Percentiles rank a stretch among this genome's conserved stretches.
phyloP scores from a whole-genome alignment of 1,284 basidiomycete species.

The Fistulinella staudtii region DNA sequence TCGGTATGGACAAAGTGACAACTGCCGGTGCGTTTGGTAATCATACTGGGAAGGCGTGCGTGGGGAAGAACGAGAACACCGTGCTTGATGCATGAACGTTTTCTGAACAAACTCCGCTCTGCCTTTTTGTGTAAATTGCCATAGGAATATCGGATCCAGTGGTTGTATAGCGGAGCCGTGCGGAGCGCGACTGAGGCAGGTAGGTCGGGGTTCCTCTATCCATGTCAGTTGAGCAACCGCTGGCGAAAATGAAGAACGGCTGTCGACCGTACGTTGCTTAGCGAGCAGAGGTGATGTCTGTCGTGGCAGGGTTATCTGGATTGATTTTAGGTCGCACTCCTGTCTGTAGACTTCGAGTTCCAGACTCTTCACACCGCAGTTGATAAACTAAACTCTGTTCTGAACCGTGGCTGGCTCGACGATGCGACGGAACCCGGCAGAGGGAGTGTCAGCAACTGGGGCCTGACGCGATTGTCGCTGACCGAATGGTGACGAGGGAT shows the following conservation, averaged over 20 bases:
- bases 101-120: neutral
- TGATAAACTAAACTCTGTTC: no score
- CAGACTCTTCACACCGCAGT: no score
- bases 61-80: neutral
- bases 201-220: neutral
- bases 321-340: no score
- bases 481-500: no score
- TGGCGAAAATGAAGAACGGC: neutral
- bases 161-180: neutral
- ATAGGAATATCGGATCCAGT: no score
- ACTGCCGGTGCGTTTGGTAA: neutral
- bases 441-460: no score
- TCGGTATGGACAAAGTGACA: neutral
- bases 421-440: no score
- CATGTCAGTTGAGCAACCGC: neutral
- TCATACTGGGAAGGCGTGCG: neutral
- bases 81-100: no score
- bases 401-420: no score
- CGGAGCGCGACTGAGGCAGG: neutral
- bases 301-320: no score
- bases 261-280: neutral
- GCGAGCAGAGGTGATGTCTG: neutral
- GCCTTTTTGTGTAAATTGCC: neutral
- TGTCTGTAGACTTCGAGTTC: no score
- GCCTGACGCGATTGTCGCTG: no score